Base-by-base conservation (phyloP, 805 yeast genomes). In the Candida sphagnicola region DNA sequence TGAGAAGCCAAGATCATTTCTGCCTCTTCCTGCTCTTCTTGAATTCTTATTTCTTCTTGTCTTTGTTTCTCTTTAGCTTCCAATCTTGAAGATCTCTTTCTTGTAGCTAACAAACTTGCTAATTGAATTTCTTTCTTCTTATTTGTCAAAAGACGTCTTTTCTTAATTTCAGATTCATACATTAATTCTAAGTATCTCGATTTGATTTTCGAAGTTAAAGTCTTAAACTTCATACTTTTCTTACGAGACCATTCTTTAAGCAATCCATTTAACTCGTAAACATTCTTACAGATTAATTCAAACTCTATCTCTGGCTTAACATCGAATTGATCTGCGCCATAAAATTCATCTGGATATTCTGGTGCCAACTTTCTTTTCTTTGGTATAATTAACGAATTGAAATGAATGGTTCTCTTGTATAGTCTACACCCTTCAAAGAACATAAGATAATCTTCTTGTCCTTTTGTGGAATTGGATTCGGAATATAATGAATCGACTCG, bases 31-130 rank as follows among this genome's bases (percentile, higher is more conserved):
- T 74, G 67, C 34, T 68, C 68, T 41, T 67, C 70, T 21, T 63
- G 55, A 35, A 62, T 62, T 37, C 68, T 68, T 15, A 74, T 77
- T 45, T 83, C 87, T 44, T 79, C 84, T 33, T 54, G 63, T 39
- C 56, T 67, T 36, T 62, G 71, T 43, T 60, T 62, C 44, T 76
- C 80, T 50, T 77, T 79, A 14, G 83, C 84, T 47, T 82, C 85
- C 31, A 85, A 58, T 58, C 93, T 72, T 1, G 88, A 77, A 0
- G 91, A 84, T 47, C 87, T 70, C 50, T 85, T 85, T 50, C 93
- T 71, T 40, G 84, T 76, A 3, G 80, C 80, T 51, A 85, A 59
- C 39, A 85, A 56, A 16, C 73, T 74, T 34, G 75, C 77, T 72
- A 85, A 69, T 46, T 83, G 80, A 33, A 75, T 71, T 40, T 81